Percentiles rank a stretch among this genome's conserved stretches.
Evolutionary conservation across 2,329 filamentous ascomycete genomes (phyloP).

Genomic region (Exophiala xenobiotica): DNA sequence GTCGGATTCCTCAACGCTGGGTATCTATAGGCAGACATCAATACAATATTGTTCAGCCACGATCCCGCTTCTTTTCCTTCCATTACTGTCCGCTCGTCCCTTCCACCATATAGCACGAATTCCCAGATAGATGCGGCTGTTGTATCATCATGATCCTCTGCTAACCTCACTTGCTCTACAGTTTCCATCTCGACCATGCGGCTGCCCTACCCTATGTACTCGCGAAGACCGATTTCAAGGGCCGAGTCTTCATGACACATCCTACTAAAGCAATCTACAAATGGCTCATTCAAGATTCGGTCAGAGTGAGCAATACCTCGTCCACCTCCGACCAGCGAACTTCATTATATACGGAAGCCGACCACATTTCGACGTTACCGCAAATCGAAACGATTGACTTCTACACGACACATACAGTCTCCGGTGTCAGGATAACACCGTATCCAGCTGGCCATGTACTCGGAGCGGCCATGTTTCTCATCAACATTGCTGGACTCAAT

Average conservation of each 20-base stretch:
- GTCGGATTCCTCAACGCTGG: background rate
- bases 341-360: slow-evolving; percentile 86
- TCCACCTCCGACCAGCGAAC: slow-evolving; percentile 63
- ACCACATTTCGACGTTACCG: slow-evolving; percentile 89
- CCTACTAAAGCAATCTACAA: slow-evolving; percentile 99
- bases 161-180: slow-evolving; percentile 44
- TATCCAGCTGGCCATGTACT: slow-evolving; percentile 98
- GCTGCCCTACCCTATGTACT: slow-evolving; percentile 96
- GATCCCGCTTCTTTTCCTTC: slow-evolving; percentile 11
- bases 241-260: slow-evolving; percentile 98
- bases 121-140: background rate
- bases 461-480: slow-evolving; percentile 95
- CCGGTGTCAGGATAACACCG: slow-evolving; percentile 92
- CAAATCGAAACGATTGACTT: slow-evolving; percentile 98
- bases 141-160: slow-evolving; percentile 18
- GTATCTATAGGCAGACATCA: slow-evolving; percentile 27
- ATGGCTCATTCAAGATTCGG: slow-evolving; percentile 96
- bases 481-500: slow-evolving; percentile 94
- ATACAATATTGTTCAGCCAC: slow-evolving; percentile 30
- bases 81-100: slow-evolving; percentile 9
- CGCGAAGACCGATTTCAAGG: slow-evolving; percentile 96
- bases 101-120: background rate
- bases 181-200: slow-evolving; percentile 98
- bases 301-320: slow-evolving; percentile 75
- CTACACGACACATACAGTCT: slow-evolving; percentile 95